Percentiles rank a stretch among this genome's conserved stretches.
Conservation (phyloP, 768 basidiomycete species). For the Dacryopinax primogenitus region DNA sequence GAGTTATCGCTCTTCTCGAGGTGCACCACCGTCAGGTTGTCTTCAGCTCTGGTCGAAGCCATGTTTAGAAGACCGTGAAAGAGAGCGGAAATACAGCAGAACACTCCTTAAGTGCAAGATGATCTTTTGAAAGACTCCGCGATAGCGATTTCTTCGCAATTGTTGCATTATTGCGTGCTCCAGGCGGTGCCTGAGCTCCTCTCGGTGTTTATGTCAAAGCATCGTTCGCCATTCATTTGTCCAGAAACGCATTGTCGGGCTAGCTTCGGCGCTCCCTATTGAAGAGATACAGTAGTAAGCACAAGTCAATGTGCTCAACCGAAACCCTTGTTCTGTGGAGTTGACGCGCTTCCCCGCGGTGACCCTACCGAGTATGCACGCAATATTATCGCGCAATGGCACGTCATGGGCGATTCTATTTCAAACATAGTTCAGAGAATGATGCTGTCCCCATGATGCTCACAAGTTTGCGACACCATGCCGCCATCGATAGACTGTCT, state of each 20-base stretch:
- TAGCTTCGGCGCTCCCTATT: too few species aligned
- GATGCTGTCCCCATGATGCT: not conserved
- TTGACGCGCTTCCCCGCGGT: not conserved
- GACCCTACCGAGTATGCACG: not conserved
- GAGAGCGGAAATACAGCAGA: not conserved
- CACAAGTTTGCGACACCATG: not conserved
- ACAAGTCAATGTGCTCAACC: too few species aligned
- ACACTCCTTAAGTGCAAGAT: too few species aligned
- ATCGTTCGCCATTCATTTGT: too few species aligned
- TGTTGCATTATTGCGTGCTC: slow-evolving; percentile 6
- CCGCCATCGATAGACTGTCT: too few species aligned
- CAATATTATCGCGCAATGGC: slow-evolving; percentile 8
- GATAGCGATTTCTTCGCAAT: not conserved
- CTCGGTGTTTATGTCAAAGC: not conserved
- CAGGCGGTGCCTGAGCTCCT: not conserved
- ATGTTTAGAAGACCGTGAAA: not conserved
- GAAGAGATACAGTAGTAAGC: too few species aligned
- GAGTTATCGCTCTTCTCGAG: slow-evolving; percentile 4
- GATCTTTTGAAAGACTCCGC: too few species aligned
- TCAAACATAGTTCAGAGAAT: too few species aligned
- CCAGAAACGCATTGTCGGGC: too few species aligned
- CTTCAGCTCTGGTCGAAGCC: not conserved
- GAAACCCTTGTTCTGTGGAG: too few species aligned
- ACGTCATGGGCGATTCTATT: not conserved
- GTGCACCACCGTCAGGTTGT: slow-evolving; percentile 1